phyloP scores from a whole-genome alignment of 495 filamentous ascomycete genomes.

The Recurvomyces mirabilis region DNA sequence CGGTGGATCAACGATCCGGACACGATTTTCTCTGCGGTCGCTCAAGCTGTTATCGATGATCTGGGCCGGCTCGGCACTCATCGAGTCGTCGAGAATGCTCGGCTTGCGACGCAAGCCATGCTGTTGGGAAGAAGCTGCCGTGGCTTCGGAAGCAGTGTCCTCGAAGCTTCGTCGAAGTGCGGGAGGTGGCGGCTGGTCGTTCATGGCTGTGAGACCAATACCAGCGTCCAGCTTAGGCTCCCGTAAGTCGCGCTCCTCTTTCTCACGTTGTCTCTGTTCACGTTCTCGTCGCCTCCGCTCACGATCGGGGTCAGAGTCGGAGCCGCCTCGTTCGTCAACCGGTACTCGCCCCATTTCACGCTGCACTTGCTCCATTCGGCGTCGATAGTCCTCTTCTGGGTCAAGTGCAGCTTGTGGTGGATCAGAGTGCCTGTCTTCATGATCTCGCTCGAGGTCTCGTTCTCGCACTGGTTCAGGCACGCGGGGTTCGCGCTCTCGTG shows the following conservation, averaged over 20 bases:
- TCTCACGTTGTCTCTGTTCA: slow-evolving; percentile 19
- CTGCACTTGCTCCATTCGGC: slow-evolving; percentile 28
- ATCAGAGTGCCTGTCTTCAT: slow-evolving; percentile 1
- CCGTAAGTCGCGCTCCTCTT: not conserved
- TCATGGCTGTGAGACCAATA: not conserved
- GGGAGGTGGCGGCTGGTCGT: slow-evolving; percentile 5
- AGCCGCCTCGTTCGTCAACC: slow-evolving; percentile 1
- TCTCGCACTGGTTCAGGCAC: not conserved
- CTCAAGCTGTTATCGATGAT: slow-evolving; percentile 21
- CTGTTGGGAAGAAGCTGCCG: not conserved
- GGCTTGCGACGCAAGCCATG: slow-evolving; percentile 8
- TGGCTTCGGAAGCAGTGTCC: slow-evolving; percentile 2
- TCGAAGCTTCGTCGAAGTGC: slow-evolving; percentile 6
- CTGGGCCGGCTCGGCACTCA: slow-evolving; percentile 17
- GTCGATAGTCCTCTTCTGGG: slow-evolving; percentile 33
- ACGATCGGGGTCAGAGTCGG: slow-evolving; percentile 20
- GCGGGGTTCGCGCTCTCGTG: slow-evolving; percentile 14
- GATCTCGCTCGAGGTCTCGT: slow-evolving; percentile 8
- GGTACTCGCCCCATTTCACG: slow-evolving; percentile 13
- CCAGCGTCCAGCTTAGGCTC: slow-evolving; percentile 12
- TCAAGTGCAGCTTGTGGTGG: slow-evolving; percentile 20
- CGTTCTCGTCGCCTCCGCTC: slow-evolving; percentile 20
- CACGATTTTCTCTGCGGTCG: slow-evolving; percentile 21
- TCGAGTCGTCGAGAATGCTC: slow-evolving; percentile 18
- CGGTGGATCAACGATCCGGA: slow-evolving; percentile 32